Conservation (phyloP, 495 filamentous ascomycete species). For the Penicillium pulvis region DNA sequence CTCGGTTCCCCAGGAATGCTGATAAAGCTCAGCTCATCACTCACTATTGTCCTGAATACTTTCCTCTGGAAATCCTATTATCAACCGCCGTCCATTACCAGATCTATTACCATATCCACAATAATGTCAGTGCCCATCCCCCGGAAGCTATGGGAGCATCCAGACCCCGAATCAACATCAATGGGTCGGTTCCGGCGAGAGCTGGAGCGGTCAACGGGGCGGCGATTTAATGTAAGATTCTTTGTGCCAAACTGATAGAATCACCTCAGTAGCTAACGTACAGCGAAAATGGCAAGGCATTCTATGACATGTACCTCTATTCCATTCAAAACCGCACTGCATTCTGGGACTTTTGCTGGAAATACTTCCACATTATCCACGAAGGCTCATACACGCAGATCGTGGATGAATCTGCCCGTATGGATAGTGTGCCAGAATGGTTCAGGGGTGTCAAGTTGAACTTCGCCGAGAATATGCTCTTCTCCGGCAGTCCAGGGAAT, state of each 20-base stretch:
- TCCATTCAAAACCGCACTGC: conserved; percentile 13
- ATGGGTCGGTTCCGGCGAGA: conserved; percentile 60
- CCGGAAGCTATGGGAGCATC: conserved; percentile 62
- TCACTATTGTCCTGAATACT: too few relatives aligned
- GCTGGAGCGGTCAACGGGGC: conserved; percentile 24
- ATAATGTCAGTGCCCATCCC: conserved; percentile 27
- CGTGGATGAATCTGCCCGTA: conserved; percentile 17
- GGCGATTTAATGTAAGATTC: conserved; percentile 23
- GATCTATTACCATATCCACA: neutral
- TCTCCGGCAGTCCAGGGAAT: conserved; percentile 14
- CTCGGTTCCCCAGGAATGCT: too few relatives aligned
- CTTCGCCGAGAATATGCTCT: conserved; percentile 80
- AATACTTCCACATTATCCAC: conserved; percentile 21
- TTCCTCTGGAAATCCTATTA: neutral
- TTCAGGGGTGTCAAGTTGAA: conserved; percentile 65
- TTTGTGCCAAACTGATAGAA: neutral
- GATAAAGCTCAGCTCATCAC: too few relatives aligned
- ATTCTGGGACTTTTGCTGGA: conserved; percentile 25
- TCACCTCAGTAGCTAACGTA: neutral
- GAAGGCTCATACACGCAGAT: conserved; percentile 15
- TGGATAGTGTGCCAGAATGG: conserved; percentile 26
- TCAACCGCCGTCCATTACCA: neutral
- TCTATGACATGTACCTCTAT: conserved; percentile 10
- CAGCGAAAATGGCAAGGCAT: conserved; percentile 1
- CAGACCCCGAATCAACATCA: conserved; percentile 57